Percentiles rank a stretch among this genome's conserved stretches.
Conservation (phyloP, 257 asterid genomes). For the Voacanga thouarsii region DNA sequence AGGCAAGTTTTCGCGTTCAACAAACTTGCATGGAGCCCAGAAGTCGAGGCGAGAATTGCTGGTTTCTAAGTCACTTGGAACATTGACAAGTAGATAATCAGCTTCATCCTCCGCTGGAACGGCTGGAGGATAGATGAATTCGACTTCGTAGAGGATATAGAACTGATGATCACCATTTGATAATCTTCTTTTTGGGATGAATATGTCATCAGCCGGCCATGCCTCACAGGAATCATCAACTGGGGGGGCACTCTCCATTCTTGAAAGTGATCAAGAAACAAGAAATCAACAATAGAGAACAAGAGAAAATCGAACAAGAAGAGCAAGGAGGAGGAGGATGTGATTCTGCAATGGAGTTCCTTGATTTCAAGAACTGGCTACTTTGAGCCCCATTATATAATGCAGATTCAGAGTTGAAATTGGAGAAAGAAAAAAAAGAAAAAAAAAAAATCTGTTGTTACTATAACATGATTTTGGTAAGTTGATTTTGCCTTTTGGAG, state of each 20-base stretch:
- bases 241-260: conserved; percentile 2
- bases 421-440: too few species aligned
- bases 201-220: conserved; percentile 7
- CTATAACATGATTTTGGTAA: not conserved
- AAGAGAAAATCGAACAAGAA: not conserved
- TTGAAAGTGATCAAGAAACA: not conserved
- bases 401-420: not conserved
- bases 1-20: conserved; percentile 8
- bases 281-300: not conserved
- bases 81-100: not conserved
- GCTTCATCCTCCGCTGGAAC: not conserved
- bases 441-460: not conserved
- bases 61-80: not conserved
- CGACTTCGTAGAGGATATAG: conserved; percentile 18
- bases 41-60: not conserved
- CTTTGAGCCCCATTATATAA: not conserved
- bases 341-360: not conserved
- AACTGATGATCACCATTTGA: not conserved
- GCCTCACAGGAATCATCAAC: conserved; percentile 13
- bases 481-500: not conserved
- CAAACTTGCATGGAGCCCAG: conserved; percentile 29
- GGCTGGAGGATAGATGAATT: conserved; percentile 5
- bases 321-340: not conserved
- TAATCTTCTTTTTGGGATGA: not conserved
- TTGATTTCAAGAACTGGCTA: not conserved